phyloP scores from a whole-genome alignment of 2,329 filamentous ascomycete genomes.

The Stagonosporopsis rhizophila region DNA sequence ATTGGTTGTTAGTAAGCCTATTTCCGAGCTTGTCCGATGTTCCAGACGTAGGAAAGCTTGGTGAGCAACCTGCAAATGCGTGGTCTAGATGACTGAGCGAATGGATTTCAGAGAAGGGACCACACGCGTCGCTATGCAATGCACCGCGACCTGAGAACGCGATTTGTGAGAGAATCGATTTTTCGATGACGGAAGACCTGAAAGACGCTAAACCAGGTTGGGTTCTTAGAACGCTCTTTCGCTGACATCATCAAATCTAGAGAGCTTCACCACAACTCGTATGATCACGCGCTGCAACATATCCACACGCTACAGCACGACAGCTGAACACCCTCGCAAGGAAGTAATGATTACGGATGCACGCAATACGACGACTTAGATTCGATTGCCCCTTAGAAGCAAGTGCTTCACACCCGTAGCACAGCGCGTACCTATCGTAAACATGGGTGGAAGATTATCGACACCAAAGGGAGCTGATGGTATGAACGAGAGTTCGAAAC shows the following conservation, averaged over 20 bases:
- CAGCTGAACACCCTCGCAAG: neutral
- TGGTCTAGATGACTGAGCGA: constrained; percentile 16
- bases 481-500: constrained; percentile 51
- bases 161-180: constrained; percentile 8
- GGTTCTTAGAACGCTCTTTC: constrained; percentile 19
- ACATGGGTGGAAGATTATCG: constrained; percentile 57
- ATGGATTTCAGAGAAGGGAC: constrained; percentile 5
- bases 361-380: neutral
- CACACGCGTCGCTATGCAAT: constrained; percentile 4
- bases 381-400: neutral
- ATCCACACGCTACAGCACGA: neutral
- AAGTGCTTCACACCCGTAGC: neutral
- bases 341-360: neutral
- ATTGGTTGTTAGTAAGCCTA: constrained; percentile 42
- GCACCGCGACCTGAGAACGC: constrained; percentile 13
- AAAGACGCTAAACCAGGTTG: constrained; percentile 22
- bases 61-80: constrained; percentile 9
- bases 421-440: neutral
- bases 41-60: constrained; percentile 15
- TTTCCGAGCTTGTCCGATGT: constrained; percentile 4
- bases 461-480: constrained; percentile 54
- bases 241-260: constrained; percentile 36
- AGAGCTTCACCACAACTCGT: constrained; percentile 17
- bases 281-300: constrained; percentile 14
- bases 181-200: constrained; percentile 35